Evolutionary conservation across 2,329 filamentous ascomycete genomes (phyloP).

Genomic region (Sclerotinia subarctica): DNA sequence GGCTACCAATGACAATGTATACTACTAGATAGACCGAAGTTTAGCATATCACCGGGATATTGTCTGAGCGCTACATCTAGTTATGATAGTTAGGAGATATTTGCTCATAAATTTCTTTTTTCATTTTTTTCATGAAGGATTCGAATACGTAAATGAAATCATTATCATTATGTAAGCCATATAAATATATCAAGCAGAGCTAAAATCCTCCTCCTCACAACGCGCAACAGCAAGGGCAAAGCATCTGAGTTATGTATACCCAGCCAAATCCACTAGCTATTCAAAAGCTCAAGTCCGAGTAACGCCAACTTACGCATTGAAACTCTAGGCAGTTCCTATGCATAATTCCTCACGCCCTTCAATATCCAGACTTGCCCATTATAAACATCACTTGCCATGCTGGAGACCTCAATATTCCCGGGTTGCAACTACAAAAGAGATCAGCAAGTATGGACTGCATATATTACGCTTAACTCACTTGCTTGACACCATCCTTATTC

Average conservation of each 20-base stretch:
- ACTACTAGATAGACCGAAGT: not conserved
- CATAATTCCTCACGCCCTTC: slow-evolving; percentile 49
- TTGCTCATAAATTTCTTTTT: not conserved
- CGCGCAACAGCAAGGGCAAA: not conserved
- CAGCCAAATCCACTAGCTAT: not conserved
- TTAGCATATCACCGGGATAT: not conserved
- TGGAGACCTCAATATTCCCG: slow-evolving; percentile 72
- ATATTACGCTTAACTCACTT: slow-evolving; percentile 48
- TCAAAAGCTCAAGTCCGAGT: not conserved
- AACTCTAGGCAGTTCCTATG: slow-evolving; percentile 20
- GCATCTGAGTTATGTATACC: no score
- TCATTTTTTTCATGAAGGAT: not conserved
- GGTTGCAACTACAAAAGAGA: slow-evolving; percentile 64
- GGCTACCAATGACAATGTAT: not conserved
- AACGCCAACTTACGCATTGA: not conserved
- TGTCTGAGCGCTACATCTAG: not conserved
- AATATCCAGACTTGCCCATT: slow-evolving; percentile 76
- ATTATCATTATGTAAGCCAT: not conserved
- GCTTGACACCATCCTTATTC: slow-evolving; percentile 61
- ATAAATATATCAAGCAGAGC: not conserved
- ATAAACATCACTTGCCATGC: slow-evolving; percentile 68
- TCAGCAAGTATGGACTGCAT: slow-evolving; percentile 5
- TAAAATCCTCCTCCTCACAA: not conserved
- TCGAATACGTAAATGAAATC: not conserved
- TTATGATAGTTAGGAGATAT: not conserved